These are phyloP conservation scores for Staphylotrichum tortipilum DNA, from an alignment of 495 filamentous ascomycete species.

Conservation along the genomic window DNA sequence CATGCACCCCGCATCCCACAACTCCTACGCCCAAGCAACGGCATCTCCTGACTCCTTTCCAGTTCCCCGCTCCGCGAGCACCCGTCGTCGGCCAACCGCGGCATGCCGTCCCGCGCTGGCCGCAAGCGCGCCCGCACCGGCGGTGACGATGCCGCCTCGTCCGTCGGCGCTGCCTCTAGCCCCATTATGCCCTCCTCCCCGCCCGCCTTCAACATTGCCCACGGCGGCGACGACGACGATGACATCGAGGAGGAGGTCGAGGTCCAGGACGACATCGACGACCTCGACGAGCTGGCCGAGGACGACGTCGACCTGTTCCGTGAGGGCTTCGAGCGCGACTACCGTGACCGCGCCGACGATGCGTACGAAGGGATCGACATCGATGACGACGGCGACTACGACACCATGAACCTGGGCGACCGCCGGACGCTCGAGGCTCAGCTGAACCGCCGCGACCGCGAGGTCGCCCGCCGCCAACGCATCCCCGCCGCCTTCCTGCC, in stretches of 20 bases:
- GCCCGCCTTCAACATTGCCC: slow-evolving; percentile 44
- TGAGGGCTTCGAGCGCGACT: slow-evolving; percentile 83
- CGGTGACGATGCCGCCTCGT: slow-evolving; percentile 59
- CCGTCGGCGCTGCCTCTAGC: slow-evolving; percentile 54
- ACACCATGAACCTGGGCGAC: slow-evolving; percentile 68
- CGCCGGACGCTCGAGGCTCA: slow-evolving; percentile 77
- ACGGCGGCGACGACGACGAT: slow-evolving; percentile 62
- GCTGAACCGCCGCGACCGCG: slow-evolving; percentile 73
- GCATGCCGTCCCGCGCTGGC: slow-evolving; percentile 45
- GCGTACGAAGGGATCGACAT: slow-evolving; percentile 39
- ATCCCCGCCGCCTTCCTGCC: slow-evolving; percentile 80
- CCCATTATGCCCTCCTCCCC: slow-evolving; percentile 43
- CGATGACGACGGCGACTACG: slow-evolving; percentile 56
- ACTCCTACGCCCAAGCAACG: no score
- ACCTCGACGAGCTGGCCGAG: slow-evolving; percentile 92
- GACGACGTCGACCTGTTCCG: slow-evolving; percentile 94
- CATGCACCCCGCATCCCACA: no score
- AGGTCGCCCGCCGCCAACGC: slow-evolving; percentile 61
- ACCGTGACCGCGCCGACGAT: slow-evolving; percentile 50
- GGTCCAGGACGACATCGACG: slow-evolving; percentile 74
- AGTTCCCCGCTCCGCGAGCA: slow-evolving; percentile 77
- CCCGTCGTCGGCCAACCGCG: slow-evolving; percentile 82
- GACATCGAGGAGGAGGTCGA: slow-evolving; percentile 38
- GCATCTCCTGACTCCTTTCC: background rate
- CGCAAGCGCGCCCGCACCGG: slow-evolving; percentile 77